A percentile compares a stretch with the other conserved stretches of the same genome.
Conservation (phyloP, 108 stramenopile genomes). For the Skeletonema potamos region DNA sequence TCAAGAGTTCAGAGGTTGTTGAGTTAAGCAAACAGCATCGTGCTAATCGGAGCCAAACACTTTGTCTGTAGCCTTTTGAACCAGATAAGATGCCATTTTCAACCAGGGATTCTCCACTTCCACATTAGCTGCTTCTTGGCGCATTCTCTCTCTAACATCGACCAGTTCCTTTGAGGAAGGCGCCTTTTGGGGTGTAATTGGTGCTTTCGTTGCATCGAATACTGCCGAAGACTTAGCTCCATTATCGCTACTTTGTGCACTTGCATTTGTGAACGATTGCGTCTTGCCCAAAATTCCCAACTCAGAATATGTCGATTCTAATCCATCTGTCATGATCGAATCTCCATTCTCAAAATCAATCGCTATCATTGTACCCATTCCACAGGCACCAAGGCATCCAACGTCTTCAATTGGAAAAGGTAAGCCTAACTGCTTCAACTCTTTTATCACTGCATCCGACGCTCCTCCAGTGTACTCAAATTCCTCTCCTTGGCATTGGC, state of each 20-base stretch:
- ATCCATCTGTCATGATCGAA: constrained; percentile 40
- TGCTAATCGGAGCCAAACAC: constrained; percentile 13
- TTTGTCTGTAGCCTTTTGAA: constrained; percentile 32
- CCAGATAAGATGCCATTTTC: constrained; percentile 43
- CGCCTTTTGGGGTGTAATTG: background rate
- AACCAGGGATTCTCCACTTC: constrained; percentile 42
- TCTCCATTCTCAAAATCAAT: constrained; percentile 60
- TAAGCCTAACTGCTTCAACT: constrained; percentile 29
- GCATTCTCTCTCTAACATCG: constrained; percentile 44
- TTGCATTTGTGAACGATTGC: background rate
- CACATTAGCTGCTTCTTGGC: constrained; percentile 19
- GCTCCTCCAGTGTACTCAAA: constrained; percentile 42
- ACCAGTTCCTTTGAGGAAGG: constrained; percentile 6
- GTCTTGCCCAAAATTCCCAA: constrained; percentile 10
- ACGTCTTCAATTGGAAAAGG: constrained; percentile 55
- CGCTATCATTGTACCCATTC: constrained; percentile 63
- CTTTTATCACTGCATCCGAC: constrained; percentile 31
- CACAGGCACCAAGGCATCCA: constrained; percentile 57
- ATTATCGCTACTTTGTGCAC: background rate
- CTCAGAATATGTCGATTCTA: constrained; percentile 37
- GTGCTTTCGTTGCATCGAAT: background rate
- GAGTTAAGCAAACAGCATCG: too few relatives aligned
- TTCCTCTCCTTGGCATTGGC: constrained; percentile 56
- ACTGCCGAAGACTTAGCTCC: background rate
- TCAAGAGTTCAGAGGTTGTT: too few relatives aligned